Evolutionary conservation across 345 rosid species (phyloP).

Genomic region (Salix arbutifolia): DNA sequence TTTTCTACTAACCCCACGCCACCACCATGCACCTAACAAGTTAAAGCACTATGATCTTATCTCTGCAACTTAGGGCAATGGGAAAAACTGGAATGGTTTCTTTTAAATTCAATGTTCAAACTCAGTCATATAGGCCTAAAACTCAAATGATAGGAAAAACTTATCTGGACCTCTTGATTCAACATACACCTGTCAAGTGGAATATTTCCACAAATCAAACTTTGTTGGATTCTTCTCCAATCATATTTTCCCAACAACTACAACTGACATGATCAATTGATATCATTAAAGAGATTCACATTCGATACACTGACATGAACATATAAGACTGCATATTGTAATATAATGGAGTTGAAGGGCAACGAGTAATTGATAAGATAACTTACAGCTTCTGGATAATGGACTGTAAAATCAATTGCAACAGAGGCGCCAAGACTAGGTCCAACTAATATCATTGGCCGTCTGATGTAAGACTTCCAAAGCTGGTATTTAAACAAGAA

Average conservation of each 20-base stretch:
- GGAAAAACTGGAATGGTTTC: background rate
- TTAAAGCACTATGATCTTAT: background rate
- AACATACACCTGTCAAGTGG: background rate
- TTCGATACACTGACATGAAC: background rate
- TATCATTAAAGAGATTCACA: background rate
- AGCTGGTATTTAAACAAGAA: slow-evolving; percentile 39
- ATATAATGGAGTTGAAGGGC: background rate
- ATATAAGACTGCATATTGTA: background rate
- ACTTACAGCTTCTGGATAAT: slow-evolving; percentile 83
- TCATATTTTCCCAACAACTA: background rate
- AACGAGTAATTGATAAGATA: background rate
- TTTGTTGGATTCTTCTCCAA: background rate
- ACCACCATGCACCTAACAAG: background rate
- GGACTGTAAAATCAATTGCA: slow-evolving; percentile 73
- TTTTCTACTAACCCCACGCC: background rate
- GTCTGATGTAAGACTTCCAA: slow-evolving; percentile 75
- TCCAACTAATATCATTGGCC: slow-evolving; percentile 80
- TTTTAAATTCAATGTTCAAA: background rate
- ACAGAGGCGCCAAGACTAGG: slow-evolving; percentile 97
- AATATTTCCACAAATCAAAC: background rate
- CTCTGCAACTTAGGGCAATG: background rate
- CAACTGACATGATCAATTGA: background rate
- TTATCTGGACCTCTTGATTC: background rate
- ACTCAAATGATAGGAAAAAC: background rate
- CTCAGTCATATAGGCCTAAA: background rate